Base-by-base conservation (phyloP, 2,329 filamentous ascomycete genomes). In the Fusarium pseudocircinatum region DNA sequence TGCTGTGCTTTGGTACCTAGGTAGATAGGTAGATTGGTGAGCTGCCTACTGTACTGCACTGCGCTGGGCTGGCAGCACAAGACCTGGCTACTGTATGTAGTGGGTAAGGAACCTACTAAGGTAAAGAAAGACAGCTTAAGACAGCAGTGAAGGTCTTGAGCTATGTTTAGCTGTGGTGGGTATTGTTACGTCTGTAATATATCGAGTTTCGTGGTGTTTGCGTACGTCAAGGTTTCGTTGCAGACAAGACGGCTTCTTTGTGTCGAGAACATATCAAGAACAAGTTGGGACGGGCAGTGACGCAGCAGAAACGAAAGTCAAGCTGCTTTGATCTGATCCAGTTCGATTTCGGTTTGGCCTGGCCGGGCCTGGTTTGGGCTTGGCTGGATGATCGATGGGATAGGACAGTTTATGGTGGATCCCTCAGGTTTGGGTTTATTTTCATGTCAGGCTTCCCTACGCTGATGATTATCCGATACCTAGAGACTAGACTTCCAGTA, bases 381-480 rank as follows among this genome's bases (percentile, higher is more conserved):
- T 63, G 47, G 47, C 59, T 46, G 40, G 39, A 56, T 69, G 37
- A 26, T 37, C 13, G 50, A 64, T 73, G 63, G 69, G 64, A 74
- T 63, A 70, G 72, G 73, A 75, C 72, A 70, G 72, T 60, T 64
- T 57, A 58, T 67, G 65, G 74, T 77, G 75, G 70, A 75, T 54
- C 69, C 68, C 43, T 49, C 47, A 49, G 14, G 46, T 44, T 73
- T 59, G 34, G 59, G 54, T 69, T 60, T 54, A 52, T 73, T 61
- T 52, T 46, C 57, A 52, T 47, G 58, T 63, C 46, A 64, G 50
- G 63, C 63, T 69, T 63, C 50, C 56, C 68, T 57, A 39, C 50
- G 47, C 37, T 47, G 58, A 42, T 43, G 70, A 26, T 60, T 58
- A 20, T 57, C 34, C 16, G 20, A 24, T 24, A n/a, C n/a, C n/a